phyloP scores from a whole-genome alignment of 2,329 filamentous ascomycete genomes.

The Ophiostoma ulmi region DNA sequence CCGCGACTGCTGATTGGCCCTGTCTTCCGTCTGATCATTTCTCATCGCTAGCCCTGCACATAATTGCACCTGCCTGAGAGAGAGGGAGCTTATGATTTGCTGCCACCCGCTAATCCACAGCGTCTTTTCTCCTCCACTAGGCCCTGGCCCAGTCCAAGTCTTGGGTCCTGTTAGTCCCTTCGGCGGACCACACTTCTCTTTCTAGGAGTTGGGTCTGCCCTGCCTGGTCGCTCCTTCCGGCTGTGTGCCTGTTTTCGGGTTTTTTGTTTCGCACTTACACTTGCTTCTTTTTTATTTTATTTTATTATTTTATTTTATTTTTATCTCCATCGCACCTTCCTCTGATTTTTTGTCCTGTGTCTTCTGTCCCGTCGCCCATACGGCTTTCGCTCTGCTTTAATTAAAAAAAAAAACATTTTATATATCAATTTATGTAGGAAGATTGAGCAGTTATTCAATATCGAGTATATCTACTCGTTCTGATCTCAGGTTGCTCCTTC shows the following conservation, averaged over 20 bases:
- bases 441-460: no score
- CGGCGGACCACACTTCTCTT: background rate
- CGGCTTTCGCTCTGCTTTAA: background rate
- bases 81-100: no score
- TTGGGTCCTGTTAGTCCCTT: slow-evolving; percentile 3
- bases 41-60: slow-evolving; percentile 1
- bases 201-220: background rate
- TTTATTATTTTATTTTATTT: background rate
- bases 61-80: background rate
- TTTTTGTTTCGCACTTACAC: background rate
- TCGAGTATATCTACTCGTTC: background rate
- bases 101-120: background rate
- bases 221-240: slow-evolving; percentile 9
- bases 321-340: slow-evolving; percentile 1
- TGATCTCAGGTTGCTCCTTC: background rate
- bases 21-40: background rate
- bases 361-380: background rate
- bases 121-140: slow-evolving; percentile 2
- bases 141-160: slow-evolving; percentile 12
- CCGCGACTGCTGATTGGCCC: background rate
- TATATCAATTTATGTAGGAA: background rate
- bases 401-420: background rate
- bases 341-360: background rate
- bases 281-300: background rate
- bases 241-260: background rate